Evolutionary conservation across 176 grass and related monocot species (phyloP), one percentile per base, ranked within the genome.

Genomic region (Canna indica): DNA sequence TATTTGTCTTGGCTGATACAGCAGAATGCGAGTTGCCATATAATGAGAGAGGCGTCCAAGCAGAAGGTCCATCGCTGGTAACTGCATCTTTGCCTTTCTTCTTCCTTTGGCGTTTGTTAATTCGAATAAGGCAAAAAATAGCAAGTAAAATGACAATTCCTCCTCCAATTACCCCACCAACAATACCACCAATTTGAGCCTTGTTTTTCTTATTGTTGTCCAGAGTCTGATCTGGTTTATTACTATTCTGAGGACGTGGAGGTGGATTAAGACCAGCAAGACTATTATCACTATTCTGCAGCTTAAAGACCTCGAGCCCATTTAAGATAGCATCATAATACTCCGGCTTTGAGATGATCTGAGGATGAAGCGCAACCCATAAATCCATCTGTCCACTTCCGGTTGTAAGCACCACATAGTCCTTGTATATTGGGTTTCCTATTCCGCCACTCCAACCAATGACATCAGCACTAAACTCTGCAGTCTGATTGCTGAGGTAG

Each of bases 221-320:
- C 39, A 65, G 66, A 17, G 8, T 24, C 41, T 10, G 5, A 0
- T 26, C 15, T 0, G 8, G 32, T 24, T 26, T 12, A 13, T 0
- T 35, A 0, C 7, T 1, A 14, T 78, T 70, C 26, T 16, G 65
- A 38, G 25, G 61, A 36, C 3, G 47, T 18, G 83, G 75, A 34
- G 79, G 54, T 36, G 88, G 91, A 66, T 96, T 96, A 38, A 86
- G 83, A 68, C 91, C 91, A 3, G 85, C 88, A 72, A 96, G 85
- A 75, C 88, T 96, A 31, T 66, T 84, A 62, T 91, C 86, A 27
- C 0, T 35, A 39, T 86, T 74, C 59, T 88, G 85, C 77, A 96
- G 7, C 82, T 96, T 96, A 70, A 96, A 96, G 20, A 96, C 80
- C 82, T 96, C 91, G 67, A 96, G 14, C 36, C 91, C 91, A 83